Evolutionary conservation across 1,284 basidiomycete species (phyloP), one percentile per base, ranked within the genome.

Genomic region (Leccinum pallidistipes): DNA sequence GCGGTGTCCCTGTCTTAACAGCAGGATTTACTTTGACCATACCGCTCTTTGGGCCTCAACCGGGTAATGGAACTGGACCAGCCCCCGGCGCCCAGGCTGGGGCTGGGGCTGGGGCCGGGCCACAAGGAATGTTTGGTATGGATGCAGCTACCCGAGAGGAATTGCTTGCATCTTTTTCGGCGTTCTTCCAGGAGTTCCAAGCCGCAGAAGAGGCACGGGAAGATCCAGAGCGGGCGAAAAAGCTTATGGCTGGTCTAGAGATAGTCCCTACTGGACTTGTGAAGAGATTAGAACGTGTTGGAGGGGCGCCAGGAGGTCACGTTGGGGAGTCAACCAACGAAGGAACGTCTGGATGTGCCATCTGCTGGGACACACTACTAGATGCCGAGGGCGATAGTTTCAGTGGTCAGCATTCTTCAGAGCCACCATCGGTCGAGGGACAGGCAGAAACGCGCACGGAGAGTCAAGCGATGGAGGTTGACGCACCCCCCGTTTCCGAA

Each of bases 301-400:
- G 82, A 5, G 81, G 78, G 7, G 77, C 78, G 21, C 70, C 71
- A 1, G 78, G 76, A 16, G 76, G 73, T 0, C 75, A 76, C 14
- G 68, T 65, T 40, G 81, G 76, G 12, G 78, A 77, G 5, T 74
- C 70, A 2, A 77, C 69, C 12, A 75, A 79, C 2, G 78, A 78
- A 53, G 62, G 62, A 38, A 24, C 71, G 27, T 78, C 80, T 34
- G 82, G 82, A 6, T 92, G 90, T 69, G 88, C 90, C 0, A 83
- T 92, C 49, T 92, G 90, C 69, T 91, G 86, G 86, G 90, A 92
- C 66, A 78, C 76, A 45, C 68, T 91, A 12, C 70, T 90, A 58
- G 80, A 83, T 61, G 77, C 75, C 0, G 83, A 85, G 49, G 81
- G 79, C 31, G 80, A 78, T 34, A 77, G 74, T 27, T 76, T 74